These are phyloP conservation scores for Pontederia paniculata DNA, from an alignment of 176 grass and related monocot species.

Conservation along the genomic window DNA sequence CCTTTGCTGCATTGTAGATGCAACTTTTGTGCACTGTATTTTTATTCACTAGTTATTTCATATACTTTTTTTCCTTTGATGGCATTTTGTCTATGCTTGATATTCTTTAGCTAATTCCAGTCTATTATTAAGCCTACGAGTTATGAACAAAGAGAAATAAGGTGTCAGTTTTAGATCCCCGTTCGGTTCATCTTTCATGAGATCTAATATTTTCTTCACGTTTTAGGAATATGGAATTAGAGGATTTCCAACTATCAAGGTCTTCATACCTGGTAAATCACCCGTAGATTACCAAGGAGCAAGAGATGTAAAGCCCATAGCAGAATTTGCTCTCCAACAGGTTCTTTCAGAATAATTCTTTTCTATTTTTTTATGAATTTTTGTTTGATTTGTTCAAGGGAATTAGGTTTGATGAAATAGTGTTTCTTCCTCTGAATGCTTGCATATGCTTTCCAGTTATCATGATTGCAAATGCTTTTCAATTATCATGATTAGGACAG, in stretches of 20 bases:
- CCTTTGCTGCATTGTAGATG: too few relatives aligned
- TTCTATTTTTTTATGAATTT: conserved; percentile 10
- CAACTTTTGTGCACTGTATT: too few relatives aligned
- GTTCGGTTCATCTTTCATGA: background rate
- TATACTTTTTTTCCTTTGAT: too few relatives aligned
- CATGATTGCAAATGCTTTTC: too few relatives aligned
- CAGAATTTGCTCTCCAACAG: conserved; percentile 81
- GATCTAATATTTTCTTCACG: background rate
- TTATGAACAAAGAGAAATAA: background rate
- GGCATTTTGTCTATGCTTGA: too few relatives aligned
- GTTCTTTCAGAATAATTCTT: conserved; percentile 29
- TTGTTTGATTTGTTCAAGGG: conserved; percentile 1
- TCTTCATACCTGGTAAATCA: conserved; percentile 81
- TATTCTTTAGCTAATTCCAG: too few relatives aligned
- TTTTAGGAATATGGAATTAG: conserved; percentile 85
- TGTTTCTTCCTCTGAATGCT: background rate
- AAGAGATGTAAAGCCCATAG: conserved; percentile 87
- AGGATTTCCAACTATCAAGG: conserved; percentile 95
- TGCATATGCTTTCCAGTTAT: background rate
- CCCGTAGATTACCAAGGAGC: conserved; percentile 94
- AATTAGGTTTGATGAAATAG: background rate
- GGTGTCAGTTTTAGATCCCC: background rate
- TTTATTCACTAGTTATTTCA: too few relatives aligned
- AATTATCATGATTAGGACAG: too few relatives aligned
- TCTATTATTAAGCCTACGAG: too few relatives aligned